Evolutionary conservation across 75 land plant species (phyloP).

Genomic region (Pinus albicaulis): DNA sequence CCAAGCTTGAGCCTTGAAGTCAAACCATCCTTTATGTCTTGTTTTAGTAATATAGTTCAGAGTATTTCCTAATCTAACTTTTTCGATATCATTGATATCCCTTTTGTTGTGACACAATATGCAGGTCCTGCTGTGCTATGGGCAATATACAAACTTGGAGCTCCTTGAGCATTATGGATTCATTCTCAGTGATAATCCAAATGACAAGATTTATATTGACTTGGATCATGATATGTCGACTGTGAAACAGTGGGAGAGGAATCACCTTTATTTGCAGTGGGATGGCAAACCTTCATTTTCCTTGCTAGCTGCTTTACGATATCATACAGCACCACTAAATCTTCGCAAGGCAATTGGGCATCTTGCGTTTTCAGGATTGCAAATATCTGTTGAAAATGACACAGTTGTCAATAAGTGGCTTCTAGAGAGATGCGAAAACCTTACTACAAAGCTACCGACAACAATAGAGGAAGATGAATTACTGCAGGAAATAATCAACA

Average conservation of each 20-base stretch:
- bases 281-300: conserved; percentile 91
- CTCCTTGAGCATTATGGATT: conserved; percentile 98
- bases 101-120: neutral
- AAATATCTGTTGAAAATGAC: conserved; percentile 63
- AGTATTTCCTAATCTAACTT: too few species aligned
- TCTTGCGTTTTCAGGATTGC: conserved; percentile 59
- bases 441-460: conserved; percentile 45
- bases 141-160: conserved; percentile 86
- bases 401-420: conserved; percentile 49
- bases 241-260: conserved; percentile 27
- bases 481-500: conserved; percentile 23
- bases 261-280: conserved; percentile 45
- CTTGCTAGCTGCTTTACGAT: conserved; percentile 58
- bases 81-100: too few species aligned
- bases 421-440: conserved; percentile 31
- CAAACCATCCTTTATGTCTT: too few species aligned
- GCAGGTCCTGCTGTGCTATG: conserved; percentile 91
- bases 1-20: too few species aligned
- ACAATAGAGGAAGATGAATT: conserved; percentile 50
- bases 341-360: conserved; percentile 50
- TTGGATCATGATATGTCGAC: conserved; percentile 26
- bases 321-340: conserved; percentile 49
- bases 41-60: too few species aligned
- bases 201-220: conserved; percentile 67
- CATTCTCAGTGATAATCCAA: conserved; percentile 70